Conservation (phyloP, 441 rosid genomes). For the Jatropha multifida region DNA sequence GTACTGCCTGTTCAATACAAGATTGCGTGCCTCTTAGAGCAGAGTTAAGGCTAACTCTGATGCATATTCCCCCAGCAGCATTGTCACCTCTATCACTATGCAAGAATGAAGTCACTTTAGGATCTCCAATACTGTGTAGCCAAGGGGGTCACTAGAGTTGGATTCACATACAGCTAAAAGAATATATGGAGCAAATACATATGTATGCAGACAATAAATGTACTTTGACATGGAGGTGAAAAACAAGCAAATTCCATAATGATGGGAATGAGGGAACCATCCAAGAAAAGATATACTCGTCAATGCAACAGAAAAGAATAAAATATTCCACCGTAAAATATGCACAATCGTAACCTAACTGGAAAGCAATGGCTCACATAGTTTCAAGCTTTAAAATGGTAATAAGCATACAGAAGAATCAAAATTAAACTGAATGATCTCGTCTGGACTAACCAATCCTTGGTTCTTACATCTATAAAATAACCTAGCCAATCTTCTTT, state of each 20-base stretch:
- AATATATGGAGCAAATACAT: background rate
- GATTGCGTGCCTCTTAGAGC: slow-evolving; percentile 1
- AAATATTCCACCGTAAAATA: background rate
- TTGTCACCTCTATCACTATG: background rate
- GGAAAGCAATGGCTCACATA: slow-evolving; percentile 1
- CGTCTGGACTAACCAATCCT: background rate
- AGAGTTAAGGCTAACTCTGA: background rate
- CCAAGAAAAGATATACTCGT: background rate
- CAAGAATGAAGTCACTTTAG: slow-evolving; percentile 6
- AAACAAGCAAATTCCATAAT: slow-evolving; percentile 8
- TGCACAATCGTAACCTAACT: background rate
- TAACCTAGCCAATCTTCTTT: background rate
- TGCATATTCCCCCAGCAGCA: background rate
- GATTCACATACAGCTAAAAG: slow-evolving; percentile 7
- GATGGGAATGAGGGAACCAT: slow-evolving; percentile 2
- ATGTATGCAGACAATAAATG: background rate
- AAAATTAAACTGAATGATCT: background rate
- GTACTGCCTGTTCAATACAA: background rate
- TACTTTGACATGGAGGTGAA: slow-evolving; percentile 2
- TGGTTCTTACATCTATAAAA: background rate
- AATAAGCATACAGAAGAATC: background rate
- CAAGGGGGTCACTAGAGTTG: background rate
- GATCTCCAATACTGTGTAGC: background rate
- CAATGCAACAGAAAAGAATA: background rate
- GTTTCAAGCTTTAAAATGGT: background rate